Base-by-base conservation (phyloP, 2,329 filamentous ascomycete species). In the Drechslerella coelobrocha region DNA sequence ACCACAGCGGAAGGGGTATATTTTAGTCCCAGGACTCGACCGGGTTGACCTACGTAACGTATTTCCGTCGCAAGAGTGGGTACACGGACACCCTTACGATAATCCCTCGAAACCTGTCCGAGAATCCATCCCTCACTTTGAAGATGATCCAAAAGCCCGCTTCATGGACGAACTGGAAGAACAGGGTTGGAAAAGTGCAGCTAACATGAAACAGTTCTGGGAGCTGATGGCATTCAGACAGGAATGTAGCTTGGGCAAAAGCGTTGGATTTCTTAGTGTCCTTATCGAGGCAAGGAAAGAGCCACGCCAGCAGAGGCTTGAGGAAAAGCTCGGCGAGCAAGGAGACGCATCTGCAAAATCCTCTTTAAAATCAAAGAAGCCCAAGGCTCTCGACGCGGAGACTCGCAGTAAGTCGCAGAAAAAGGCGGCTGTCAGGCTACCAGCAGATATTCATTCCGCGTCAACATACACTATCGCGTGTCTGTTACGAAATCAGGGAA, bases 181-280 rank as follows among this genome's bases (percentile, higher is more conserved):
- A 29, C 73, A 73, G 9, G 91, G 73, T 2, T 99, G 94, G 94
- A 89, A 87, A 77, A 92, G 89, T 68, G 87, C 97, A 23, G 88
- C 84, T 77, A 89, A 87, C 0, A 81, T 99, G 41, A 90, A 92
- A n/a, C 88, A 92, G 74, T 99, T 99, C 77, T 99, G 94, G 94
- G 94, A 99, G 72, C 89, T 96, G 84, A 97, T 99, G 93, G 89
- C 92, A 0, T 97, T 90, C 77, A 84, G 94, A 62, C 94, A 97
- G 78, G 94, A 99, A 77, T 99, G 94, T 77, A 96, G 92, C 0
- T 91, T 92, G 31, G 95, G 94, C 0, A 84, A 92, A 17, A 83
- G 96, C 76, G 95, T 96, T 0, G 95, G 95, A 0, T 99, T 99
- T 75, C 83, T 97, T 24, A 99, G 95, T 93, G 81, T 97, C 24